A percentile compares a stretch with the other conserved stretches of the same genome.
Evolutionary conservation across 208 protist species (phyloP).

Genomic region (Leishmania tropica): DNA sequence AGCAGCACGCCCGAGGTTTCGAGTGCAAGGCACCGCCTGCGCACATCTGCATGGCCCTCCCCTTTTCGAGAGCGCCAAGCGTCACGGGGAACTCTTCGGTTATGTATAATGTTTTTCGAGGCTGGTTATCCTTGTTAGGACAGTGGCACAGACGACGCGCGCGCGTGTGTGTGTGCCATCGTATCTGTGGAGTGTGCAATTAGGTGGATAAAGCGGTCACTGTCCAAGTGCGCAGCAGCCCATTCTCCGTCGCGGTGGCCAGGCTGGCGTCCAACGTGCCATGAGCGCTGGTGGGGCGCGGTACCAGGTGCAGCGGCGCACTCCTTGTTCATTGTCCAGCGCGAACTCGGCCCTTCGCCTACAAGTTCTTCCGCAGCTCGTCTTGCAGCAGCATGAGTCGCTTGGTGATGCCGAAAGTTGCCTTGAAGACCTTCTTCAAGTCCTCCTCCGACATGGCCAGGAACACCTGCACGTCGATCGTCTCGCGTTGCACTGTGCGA

Average conservation of each 20-base stretch:
- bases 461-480: conserved; percentile 85
- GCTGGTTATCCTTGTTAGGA: background rate
- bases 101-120: background rate
- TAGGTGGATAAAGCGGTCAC: background rate
- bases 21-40: background rate
- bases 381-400: conserved; percentile 77
- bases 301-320: background rate
- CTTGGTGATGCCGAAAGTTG: conserved; percentile 82
- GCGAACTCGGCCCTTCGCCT: background rate
- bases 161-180: background rate
- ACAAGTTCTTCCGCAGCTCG: conserved; percentile 60
- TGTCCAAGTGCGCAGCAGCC: background rate
- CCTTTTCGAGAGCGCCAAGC: background rate
- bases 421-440: conserved; percentile 76
- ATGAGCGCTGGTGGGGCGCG: background rate
- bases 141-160: background rate
- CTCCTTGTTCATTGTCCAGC: background rate
- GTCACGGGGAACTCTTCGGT: background rate
- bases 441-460: conserved; percentile 75
- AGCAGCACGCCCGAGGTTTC: background rate
- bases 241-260: background rate
- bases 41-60: background rate
- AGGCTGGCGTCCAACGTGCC: too few relatives aligned
- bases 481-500: conserved; percentile 48
- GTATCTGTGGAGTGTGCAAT: background rate